Percentiles rank a stretch among this genome's conserved stretches.
Conservation (phyloP, 768 basidiomycete species). For the Suillus hirtellus region DNA sequence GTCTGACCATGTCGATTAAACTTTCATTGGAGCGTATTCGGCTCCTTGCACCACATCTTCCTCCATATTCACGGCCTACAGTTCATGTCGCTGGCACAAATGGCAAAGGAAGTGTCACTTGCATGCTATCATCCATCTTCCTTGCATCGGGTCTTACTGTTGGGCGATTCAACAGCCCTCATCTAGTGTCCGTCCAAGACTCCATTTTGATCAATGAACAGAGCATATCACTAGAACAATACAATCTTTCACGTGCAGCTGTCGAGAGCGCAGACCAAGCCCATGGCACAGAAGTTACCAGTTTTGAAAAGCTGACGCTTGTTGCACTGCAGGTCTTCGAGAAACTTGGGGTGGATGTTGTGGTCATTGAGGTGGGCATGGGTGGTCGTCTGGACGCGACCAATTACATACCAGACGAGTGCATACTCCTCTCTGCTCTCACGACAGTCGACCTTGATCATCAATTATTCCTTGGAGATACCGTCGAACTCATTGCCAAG, state of each 20-base stretch:
- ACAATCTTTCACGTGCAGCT: slow-evolving; percentile 42
- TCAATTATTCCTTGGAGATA: slow-evolving; percentile 82
- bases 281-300: slow-evolving; percentile 51
- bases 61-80: slow-evolving; percentile 72
- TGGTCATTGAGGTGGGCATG: slow-evolving; percentile 92
- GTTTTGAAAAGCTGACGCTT: slow-evolving; percentile 85
- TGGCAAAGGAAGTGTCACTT: slow-evolving; percentile 93
- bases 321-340: slow-evolving; percentile 81
- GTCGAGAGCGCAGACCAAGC: slow-evolving; percentile 52
- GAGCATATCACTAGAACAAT: slow-evolving; percentile 51
- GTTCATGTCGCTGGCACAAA: slow-evolving; percentile 95
- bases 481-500: slow-evolving; percentile 67
- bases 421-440: slow-evolving; percentile 75
- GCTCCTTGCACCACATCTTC: slow-evolving; percentile 53
- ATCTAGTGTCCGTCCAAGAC: slow-evolving; percentile 78
- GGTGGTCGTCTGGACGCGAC: slow-evolving; percentile 93
- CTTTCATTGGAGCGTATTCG: slow-evolving; percentile 63
- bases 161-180: slow-evolving; percentile 92
- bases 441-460: slow-evolving; percentile 93
- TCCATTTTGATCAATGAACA: slow-evolving; percentile 67
- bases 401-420: slow-evolving; percentile 74
- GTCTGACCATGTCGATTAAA: slow-evolving; percentile 61
- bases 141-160: slow-evolving; percentile 52
- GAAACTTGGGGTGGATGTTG: slow-evolving; percentile 66
- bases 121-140: slow-evolving; percentile 78